Percentiles rank a stretch among this genome's conserved stretches.
These are phyloP conservation scores for Aspergillus wentii DNA, from an alignment of 495 filamentous ascomycete species.

Conservation along the genomic window DNA sequence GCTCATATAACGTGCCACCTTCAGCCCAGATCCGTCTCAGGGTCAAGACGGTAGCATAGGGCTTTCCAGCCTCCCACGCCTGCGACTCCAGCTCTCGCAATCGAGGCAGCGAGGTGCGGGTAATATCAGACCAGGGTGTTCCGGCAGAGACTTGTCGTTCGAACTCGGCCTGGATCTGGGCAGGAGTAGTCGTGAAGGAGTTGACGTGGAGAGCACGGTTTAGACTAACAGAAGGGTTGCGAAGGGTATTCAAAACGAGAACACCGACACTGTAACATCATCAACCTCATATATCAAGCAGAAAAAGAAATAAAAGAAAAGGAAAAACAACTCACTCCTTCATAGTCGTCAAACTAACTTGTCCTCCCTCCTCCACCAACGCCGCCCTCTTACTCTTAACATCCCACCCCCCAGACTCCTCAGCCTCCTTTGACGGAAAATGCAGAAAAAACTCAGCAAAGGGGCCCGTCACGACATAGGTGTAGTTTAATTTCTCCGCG, in stretches of 20 bases:
- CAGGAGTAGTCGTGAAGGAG: conserved; percentile 62
- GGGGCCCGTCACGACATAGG: conserved; percentile 64
- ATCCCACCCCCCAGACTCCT: conserved; percentile 50
- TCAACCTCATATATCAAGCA: conserved; percentile 1
- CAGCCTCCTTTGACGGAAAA: conserved; percentile 20
- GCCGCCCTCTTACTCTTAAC: conserved; percentile 49
- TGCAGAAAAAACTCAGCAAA: conserved; percentile 63
- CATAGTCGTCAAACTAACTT: conserved; percentile 62
- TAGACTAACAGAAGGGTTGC: conserved; percentile 45
- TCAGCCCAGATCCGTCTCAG: conserved; percentile 66
- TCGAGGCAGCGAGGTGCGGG: conserved; percentile 45
- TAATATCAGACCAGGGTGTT: conserved; percentile 41
- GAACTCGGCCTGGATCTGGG: conserved; percentile 58
- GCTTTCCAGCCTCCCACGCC: conserved; percentile 49
- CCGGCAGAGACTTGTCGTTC: conserved; percentile 63
- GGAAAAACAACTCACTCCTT: conserved; percentile 54
- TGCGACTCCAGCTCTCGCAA: conserved; percentile 49
- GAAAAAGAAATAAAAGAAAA: not conserved
- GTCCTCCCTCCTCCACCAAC: conserved; percentile 52
- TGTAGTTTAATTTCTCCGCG: conserved; percentile 49
- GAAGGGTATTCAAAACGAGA: conserved; percentile 55
- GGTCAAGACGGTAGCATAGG: conserved; percentile 51
- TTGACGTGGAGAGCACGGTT: conserved; percentile 61
- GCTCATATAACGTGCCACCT: conserved; percentile 64
- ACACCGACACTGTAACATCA: conserved; percentile 53